phyloP scores from a whole-genome alignment of 345 rosid species.

The Clarkia xantiana region DNA sequence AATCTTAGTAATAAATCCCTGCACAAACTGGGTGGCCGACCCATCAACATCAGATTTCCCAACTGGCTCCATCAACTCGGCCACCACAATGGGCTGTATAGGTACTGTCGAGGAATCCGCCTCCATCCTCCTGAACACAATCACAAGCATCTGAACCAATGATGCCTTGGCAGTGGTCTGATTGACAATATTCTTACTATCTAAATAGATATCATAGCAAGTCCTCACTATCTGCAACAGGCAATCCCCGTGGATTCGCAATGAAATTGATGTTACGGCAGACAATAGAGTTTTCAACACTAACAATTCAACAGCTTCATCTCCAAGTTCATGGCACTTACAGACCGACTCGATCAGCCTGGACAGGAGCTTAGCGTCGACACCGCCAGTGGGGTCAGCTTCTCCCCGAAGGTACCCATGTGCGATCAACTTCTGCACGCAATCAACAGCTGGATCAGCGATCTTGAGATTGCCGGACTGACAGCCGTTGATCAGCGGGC shows the following conservation, averaged over 20 bases:
- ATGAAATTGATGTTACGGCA: conserved; percentile 72
- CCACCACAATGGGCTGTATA: conserved; percentile 94
- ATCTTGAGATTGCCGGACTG: neutral
- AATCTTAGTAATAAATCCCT: conserved; percentile 63
- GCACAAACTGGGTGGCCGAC: conserved; percentile 71
- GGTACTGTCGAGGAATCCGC: conserved; percentile 93
- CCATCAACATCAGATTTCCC: conserved; percentile 78
- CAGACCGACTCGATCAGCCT: conserved; percentile 52
- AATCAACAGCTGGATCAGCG: conserved; percentile 72
- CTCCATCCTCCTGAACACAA: conserved; percentile 96
- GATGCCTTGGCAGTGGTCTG: conserved; percentile 97
- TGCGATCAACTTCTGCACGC: neutral
- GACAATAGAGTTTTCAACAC: conserved; percentile 72
- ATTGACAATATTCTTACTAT: conserved; percentile 78
- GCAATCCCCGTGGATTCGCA: conserved; percentile 88
- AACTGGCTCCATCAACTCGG: conserved; percentile 80
- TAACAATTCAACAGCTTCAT: conserved; percentile 61
- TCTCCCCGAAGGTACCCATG: neutral
- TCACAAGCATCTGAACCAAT: conserved; percentile 86
- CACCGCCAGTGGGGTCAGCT: conserved; percentile 4
- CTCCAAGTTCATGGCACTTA: conserved; percentile 69
- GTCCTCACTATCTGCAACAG: conserved; percentile 81
- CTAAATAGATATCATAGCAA: conserved; percentile 85
- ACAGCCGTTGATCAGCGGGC: neutral
- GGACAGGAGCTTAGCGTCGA: conserved; percentile 1